Conservation (phyloP, 2,329 filamentous ascomycete genomes). For the Trichoderma hamatum region DNA sequence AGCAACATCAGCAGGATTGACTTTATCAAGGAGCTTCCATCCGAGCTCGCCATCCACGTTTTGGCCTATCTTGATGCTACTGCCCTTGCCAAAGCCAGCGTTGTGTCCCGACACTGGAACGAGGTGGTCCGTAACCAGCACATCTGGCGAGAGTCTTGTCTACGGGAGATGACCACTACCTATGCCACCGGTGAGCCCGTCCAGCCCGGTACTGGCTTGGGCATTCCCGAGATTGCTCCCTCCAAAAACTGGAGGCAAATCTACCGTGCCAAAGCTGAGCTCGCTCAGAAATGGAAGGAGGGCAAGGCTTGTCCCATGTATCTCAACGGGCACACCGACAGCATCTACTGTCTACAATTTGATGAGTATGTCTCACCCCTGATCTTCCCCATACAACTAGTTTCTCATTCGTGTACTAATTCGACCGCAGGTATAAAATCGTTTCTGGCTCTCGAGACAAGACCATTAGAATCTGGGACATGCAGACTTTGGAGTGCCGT, state of each 20-base stretch:
- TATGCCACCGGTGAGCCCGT: constrained; percentile 61
- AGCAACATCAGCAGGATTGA: constrained; percentile 57
- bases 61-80: constrained; percentile 59
- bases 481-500: constrained; percentile 81
- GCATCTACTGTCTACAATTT: constrained; percentile 97
- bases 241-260: constrained; percentile 84
- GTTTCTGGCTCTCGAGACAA: constrained; percentile 95
- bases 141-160: constrained; percentile 66
- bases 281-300: constrained; percentile 78
- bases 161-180: constrained; percentile 62
- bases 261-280: constrained; percentile 73
- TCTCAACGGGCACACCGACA: constrained; percentile 90
- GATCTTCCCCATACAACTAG: not conserved
- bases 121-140: constrained; percentile 54
- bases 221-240: constrained; percentile 57
- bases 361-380: constrained; percentile 71
- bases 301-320: constrained; percentile 82
- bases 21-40: constrained; percentile 59
- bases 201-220: constrained; percentile 57
- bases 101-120: constrained; percentile 57
- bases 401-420: not conserved
- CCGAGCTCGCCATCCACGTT: constrained; percentile 62
- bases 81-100: constrained; percentile 52
- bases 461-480: constrained; percentile 95
- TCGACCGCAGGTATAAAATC: constrained; percentile 72